Evolutionary conservation across 345 rosid species (phyloP).

Genomic region (Pistacia vera): DNA sequence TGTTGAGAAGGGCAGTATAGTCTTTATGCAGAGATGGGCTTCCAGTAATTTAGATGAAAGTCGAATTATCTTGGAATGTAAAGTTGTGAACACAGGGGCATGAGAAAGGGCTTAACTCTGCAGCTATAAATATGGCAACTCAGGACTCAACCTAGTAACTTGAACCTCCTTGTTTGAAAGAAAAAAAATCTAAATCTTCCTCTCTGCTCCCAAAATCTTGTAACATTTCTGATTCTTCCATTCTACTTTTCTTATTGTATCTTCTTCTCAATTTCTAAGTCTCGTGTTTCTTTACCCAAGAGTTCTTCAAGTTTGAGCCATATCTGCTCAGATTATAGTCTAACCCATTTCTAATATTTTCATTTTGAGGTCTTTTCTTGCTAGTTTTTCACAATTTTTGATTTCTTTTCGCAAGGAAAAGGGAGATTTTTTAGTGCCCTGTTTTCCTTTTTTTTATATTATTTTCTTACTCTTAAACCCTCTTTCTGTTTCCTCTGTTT

Average conservation of each 20-base stretch:
- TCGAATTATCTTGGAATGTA: constrained; percentile 20
- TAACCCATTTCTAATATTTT: neutral
- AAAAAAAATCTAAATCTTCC: neutral
- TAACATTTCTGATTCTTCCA: neutral
- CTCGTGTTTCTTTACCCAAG: neutral
- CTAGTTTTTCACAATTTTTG: neutral
- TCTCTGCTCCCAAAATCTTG: neutral
- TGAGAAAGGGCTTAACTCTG: neutral
- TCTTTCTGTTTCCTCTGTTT: neutral
- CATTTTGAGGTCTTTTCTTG: neutral
- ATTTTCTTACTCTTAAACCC: neutral
- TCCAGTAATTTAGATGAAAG: neutral
- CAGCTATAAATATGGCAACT: constrained; percentile 46
- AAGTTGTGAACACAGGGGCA: constrained; percentile 5
- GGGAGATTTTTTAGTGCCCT: constrained; percentile 30
- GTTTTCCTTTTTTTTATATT: constrained; percentile 17
- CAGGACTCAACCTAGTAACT: neutral
- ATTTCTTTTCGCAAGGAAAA: constrained; percentile 19
- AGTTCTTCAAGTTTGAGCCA: neutral
- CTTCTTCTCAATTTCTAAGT: neutral
- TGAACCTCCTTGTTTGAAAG: neutral
- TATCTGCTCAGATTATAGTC: no score
- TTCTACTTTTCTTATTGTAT: neutral
- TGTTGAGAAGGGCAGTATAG: constrained; percentile 14
- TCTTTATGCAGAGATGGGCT: neutral